Evolutionary conservation across 2,329 filamentous ascomycete species (phyloP).

Genomic region (Xylariaceae sp.): DNA sequence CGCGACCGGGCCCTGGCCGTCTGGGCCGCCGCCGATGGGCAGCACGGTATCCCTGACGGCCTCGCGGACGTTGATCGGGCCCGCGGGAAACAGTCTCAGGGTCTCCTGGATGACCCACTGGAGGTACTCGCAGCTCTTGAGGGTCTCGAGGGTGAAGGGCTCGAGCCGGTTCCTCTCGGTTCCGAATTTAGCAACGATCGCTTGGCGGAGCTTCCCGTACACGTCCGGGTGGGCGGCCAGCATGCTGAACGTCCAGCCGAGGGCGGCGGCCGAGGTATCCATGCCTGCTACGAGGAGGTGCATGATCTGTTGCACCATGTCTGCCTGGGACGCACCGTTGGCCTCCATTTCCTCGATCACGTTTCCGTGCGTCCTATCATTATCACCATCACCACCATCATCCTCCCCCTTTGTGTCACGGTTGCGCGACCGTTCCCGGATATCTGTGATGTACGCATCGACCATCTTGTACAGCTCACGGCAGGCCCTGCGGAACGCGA

Average conservation of each 20-base stretch:
- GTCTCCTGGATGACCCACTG: conserved; percentile 12
- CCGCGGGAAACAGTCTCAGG: conserved; percentile 5
- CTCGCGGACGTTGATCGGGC: not conserved
- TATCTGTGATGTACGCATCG: conserved; percentile 8
- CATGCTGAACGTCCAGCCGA: conserved; percentile 11
- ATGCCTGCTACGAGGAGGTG: conserved; percentile 8
- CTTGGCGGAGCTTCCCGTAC: conserved; percentile 2
- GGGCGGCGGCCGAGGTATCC: conserved; percentile 6
- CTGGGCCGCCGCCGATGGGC: conserved; percentile 3
- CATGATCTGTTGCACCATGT: conserved; percentile 10
- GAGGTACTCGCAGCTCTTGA: conserved; percentile 9
- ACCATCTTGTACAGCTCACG: conserved; percentile 9
- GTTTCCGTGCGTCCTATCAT: conserved; percentile 1
- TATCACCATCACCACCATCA: not conserved
- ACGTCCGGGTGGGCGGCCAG: conserved; percentile 4
- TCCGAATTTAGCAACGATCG: conserved; percentile 3
- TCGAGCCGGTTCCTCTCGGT: conserved; percentile 1
- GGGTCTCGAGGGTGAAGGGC: conserved; percentile 4
- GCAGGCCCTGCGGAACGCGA: not conserved
- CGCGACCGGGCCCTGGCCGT: conserved; percentile 3
- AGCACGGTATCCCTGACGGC: not conserved
- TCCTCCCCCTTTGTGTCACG: not conserved
- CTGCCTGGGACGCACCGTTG: conserved; percentile 4
- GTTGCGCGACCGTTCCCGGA: not conserved
- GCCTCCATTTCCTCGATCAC: conserved; percentile 9